Evolutionary conservation across 208 protist species (phyloP).

Genomic region (Leishmania tarentolae): DNA sequence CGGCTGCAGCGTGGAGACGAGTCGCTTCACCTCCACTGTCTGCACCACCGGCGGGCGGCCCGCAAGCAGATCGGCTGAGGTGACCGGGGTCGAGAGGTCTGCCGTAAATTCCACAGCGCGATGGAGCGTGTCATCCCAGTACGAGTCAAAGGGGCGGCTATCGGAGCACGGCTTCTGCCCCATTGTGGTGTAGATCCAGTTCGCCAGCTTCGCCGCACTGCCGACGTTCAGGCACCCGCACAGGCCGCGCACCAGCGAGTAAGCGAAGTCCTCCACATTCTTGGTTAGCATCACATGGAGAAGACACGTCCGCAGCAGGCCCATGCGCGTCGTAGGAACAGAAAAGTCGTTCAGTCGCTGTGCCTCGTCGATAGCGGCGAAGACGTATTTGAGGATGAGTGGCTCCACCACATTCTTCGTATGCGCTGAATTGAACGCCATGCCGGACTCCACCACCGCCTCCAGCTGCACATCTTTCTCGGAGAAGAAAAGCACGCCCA

Average conservation of each 20-base stretch:
- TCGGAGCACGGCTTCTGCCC: conserved; percentile 73
- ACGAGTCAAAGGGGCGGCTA: conserved; percentile 88
- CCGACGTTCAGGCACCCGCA: conserved; percentile 52
- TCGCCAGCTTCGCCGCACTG: conserved; percentile 69
- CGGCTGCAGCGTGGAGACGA: conserved; percentile 79
- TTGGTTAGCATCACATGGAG: conserved; percentile 57
- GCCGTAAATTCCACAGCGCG: conserved; percentile 67
- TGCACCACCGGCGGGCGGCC: conserved; percentile 66
- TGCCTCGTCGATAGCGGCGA: conserved; percentile 72
- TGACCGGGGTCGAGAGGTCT: conserved; percentile 53
- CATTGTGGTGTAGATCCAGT: conserved; percentile 81
- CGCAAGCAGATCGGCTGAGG: conserved; percentile 60
- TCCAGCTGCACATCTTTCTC: conserved; percentile 93
- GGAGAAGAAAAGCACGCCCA: conserved; percentile 96
- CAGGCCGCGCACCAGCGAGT: conserved; percentile 68
- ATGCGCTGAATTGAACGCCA: conserved; percentile 50
- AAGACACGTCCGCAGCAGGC: conserved; percentile 87
- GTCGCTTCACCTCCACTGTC: conserved; percentile 94
- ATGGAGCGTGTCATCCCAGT: conserved; percentile 59
- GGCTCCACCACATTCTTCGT: conserved; percentile 51
- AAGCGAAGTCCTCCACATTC: conserved; percentile 79
- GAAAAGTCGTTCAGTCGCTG: conserved; percentile 71
- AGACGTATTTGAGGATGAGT: conserved; percentile 84
- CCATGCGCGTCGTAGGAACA: conserved; percentile 90
- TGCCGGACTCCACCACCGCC: conserved; percentile 81